A percentile compares a stretch with the other conserved stretches of the same genome.
These are phyloP conservation scores for Centella asiatica DNA, from an alignment of 129 eudicot genomes.

Conservation along the genomic window DNA sequence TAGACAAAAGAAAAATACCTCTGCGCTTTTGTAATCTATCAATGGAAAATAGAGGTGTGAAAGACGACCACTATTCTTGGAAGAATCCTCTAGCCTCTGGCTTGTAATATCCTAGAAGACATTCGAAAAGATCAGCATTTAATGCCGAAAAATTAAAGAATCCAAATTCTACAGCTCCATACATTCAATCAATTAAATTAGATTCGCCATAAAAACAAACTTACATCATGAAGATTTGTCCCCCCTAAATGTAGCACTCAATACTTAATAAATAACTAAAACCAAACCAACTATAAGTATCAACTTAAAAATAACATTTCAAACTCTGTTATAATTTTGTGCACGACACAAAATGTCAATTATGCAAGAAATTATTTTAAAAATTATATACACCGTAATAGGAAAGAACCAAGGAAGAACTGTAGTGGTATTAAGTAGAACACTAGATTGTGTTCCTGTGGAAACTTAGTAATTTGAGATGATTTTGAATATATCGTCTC, in stretches of 20 bases:
- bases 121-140: constrained; percentile 8
- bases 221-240: too few species aligned
- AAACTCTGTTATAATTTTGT: too few species aligned
- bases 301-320: neutral
- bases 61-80: neutral
- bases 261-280: too few species aligned
- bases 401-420: too few species aligned
- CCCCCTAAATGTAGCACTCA: too few species aligned
- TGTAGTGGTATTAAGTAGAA: neutral
- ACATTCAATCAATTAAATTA: too few species aligned
- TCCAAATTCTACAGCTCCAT: neutral
- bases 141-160: neutral
- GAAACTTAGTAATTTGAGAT: too few species aligned
- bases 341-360: neutral
- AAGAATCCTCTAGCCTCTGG: constrained; percentile 23
- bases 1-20: constrained; percentile 23
- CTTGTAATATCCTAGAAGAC: constrained; percentile 25
- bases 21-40: constrained; percentile 19
- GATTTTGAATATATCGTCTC: too few species aligned
- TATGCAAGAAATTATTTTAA: neutral
- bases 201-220: neutral
- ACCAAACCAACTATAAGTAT: neutral
- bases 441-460: too few species aligned
- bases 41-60: constrained; percentile 29
- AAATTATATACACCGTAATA: too few species aligned